Evolutionary conservation across 768 basidiomycete genomes (phyloP).

Genomic region (Tephrocybe rancida): DNA sequence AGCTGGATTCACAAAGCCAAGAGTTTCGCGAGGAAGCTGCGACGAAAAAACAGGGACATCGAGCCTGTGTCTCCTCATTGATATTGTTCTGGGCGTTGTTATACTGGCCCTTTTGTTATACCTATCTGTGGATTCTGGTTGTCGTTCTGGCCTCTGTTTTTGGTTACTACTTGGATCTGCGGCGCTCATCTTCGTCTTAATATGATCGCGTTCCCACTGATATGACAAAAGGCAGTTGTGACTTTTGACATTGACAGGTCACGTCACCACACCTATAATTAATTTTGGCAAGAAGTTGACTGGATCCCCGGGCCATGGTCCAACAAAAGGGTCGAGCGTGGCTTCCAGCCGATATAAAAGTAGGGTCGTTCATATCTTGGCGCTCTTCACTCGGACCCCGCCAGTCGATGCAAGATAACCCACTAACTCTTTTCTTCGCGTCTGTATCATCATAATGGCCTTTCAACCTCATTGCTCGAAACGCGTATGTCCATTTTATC

Average conservation of each 20-base stretch:
- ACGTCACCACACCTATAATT: slow-evolving; percentile 12
- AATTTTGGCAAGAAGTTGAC: slow-evolving; percentile 3
- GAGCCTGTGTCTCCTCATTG: neutral
- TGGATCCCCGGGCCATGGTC: neutral
- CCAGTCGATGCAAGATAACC: neutral
- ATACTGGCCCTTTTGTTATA: slow-evolving; percentile 7
- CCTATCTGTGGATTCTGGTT: slow-evolving; percentile 5
- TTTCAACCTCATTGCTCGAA: slow-evolving; percentile 1
- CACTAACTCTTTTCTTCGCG: neutral
- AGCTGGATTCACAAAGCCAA: slow-evolving; percentile 40
- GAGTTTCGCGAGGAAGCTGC: slow-evolving; percentile 43
- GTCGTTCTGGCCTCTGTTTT: neutral
- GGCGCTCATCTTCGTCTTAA: neutral
- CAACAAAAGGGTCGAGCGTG: slow-evolving; percentile 14
- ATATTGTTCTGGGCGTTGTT: slow-evolving; percentile 1
- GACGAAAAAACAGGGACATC: slow-evolving; percentile 35
- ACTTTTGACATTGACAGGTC: slow-evolving; percentile 14
- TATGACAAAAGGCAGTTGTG: slow-evolving; percentile 10
- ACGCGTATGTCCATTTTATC: slow-evolving; percentile 5
- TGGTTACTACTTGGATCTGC: neutral
- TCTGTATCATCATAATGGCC: neutral
- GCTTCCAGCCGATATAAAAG: slow-evolving; percentile 10
- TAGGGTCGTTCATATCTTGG: neutral
- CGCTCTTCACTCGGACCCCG: neutral
- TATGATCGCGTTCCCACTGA: slow-evolving; percentile 2